Base-by-base conservation (phyloP, 1,284 basidiomycete genomes). In the Lignosus rhinocerotis region DNA sequence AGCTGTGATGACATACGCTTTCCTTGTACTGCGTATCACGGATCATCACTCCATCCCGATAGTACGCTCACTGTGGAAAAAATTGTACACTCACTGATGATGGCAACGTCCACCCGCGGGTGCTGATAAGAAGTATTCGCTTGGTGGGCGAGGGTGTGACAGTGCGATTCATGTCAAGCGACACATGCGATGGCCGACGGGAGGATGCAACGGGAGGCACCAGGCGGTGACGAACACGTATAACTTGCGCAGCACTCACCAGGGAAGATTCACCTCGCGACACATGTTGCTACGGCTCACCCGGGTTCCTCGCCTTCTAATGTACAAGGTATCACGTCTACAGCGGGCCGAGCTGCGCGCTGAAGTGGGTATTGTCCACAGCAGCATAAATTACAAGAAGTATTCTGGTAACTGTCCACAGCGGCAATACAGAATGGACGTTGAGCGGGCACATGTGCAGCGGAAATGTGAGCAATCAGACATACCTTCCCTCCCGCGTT, bases 401-500 rank as follows among this genome's bases (percentile, higher is more conserved):
- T 88, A 88, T 70, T 88, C 86, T n/a, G 87, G 87, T 46, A 86
- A 75, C 86, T 88, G 69, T 42, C 59, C 49, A 52, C 30, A 60
- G 52, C 21, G 43, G 25, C 25, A 33, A 16, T 7, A 34, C 34
- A 39, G 10, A 34, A 36, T 49, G 52, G 47, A 31, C 47, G 47
- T 53, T 58, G 51, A 58, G 52, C 52, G 47, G 46, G 51, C 56
- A 53, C 45, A 53, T 50, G 39, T 19, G 31, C 19, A n/a, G 34
- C 19, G 46, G 32, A 46, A 33, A 48, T 11, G 48, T 16, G 31
- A 31, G 60, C 30, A 52, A 63, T 41, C 34, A 48, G 43, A 70
- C 76, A 57, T 65, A 88, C 89, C 81, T 88, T 90, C 33, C 83
- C 86, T 58, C 82, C 82, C 36, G 80, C 83, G 67, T 79, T 89